A percentile compares a stretch with the other conserved stretches of the same genome.
phyloP scores from a whole-genome alignment of 495 filamentous ascomycete species.

The Physcia stellaris region DNA sequence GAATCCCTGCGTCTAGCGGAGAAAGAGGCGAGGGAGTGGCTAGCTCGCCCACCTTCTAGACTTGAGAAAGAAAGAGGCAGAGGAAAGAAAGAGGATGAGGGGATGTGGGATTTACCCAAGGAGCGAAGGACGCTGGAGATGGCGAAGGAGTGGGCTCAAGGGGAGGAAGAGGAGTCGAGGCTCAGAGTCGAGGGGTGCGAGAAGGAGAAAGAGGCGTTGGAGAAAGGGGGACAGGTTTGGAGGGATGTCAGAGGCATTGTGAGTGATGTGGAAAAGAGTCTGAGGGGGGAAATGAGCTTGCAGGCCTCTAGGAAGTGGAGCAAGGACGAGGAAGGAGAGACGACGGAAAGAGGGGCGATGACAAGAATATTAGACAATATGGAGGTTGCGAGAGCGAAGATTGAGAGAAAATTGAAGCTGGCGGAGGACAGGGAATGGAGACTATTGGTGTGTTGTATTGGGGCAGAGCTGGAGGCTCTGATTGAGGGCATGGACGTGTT shows the following conservation, averaged over 20 bases:
- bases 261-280: constrained; percentile 48
- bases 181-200: constrained; percentile 46
- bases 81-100: constrained; percentile 20
- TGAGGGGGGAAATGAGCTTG: constrained; percentile 42
- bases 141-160: constrained; percentile 62
- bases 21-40: constrained; percentile 26
- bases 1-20: constrained; percentile 31
- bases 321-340: neutral
- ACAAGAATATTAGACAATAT: constrained; percentile 30
- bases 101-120: constrained; percentile 41
- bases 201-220: constrained; percentile 60
- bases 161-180: constrained; percentile 44
- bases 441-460: constrained; percentile 72
- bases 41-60: constrained; percentile 32
- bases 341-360: constrained; percentile 20
- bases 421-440: constrained; percentile 61
- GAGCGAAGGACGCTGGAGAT: constrained; percentile 63
- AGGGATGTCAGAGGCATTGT: constrained; percentile 51
- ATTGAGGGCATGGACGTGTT: constrained; percentile 55
- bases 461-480: constrained; percentile 79
- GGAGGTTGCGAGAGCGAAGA: constrained; percentile 23
- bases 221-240: constrained; percentile 76
- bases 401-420: constrained; percentile 25
- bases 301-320: too few species aligned
- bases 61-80: constrained; percentile 14